Evolutionary conservation across 768 basidiomycete genomes (phyloP).

Genomic region (Collybiopsis confluens): DNA sequence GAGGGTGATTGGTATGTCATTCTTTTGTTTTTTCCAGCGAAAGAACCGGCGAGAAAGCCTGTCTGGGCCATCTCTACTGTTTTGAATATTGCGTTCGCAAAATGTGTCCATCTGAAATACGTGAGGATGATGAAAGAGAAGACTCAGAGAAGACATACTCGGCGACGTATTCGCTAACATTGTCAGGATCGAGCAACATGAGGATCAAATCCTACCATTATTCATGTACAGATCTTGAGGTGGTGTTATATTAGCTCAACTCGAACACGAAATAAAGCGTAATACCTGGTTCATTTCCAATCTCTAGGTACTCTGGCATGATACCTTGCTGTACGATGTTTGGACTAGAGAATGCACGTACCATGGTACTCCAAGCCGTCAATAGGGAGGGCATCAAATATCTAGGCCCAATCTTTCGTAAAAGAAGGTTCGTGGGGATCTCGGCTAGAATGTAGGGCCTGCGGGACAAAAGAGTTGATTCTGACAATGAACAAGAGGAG

Average conservation of each 20-base stretch:
- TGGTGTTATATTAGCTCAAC: no score
- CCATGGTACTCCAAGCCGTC: slow-evolving; percentile 44
- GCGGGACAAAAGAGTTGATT: background rate
- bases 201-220: no score
- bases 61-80: slow-evolving; percentile 16
- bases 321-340: slow-evolving; percentile 24
- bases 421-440: slow-evolving; percentile 43
- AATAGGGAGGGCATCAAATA: slow-evolving; percentile 45
- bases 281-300: slow-evolving; percentile 30
- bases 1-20: slow-evolving; percentile 20
- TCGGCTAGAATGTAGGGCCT: slow-evolving; percentile 43
- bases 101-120: slow-evolving; percentile 27
- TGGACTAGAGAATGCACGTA: slow-evolving; percentile 27
- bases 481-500: background rate
- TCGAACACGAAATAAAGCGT: no score
- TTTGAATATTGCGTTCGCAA: slow-evolving; percentile 26
- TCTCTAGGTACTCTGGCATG: slow-evolving; percentile 31
- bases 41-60: slow-evolving; percentile 13
- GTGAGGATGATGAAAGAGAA: background rate
- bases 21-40: slow-evolving; percentile 1
- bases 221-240: slow-evolving; percentile 29
- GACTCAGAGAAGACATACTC: slow-evolving; percentile 18
- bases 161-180: slow-evolving; percentile 22
- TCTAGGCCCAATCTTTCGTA: slow-evolving; percentile 43
- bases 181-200: slow-evolving; percentile 25